Conservation (phyloP, 2,329 filamentous ascomycete genomes). For the Cryoendolithus antarcticus region DNA sequence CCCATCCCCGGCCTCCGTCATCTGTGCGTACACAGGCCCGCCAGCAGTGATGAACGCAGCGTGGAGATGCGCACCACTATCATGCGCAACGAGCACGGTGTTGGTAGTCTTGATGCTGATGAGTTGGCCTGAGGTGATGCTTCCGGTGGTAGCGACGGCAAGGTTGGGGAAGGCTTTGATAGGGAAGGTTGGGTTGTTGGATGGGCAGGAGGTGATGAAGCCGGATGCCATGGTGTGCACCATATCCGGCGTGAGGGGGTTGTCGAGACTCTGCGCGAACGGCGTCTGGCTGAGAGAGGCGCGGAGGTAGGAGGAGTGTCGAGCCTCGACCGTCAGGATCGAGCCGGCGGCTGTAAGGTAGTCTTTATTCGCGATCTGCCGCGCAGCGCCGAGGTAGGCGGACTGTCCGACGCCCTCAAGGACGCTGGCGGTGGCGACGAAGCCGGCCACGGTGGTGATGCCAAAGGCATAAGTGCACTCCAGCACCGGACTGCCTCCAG, state of each 20-base stretch:
- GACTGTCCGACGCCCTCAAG: conserved; percentile 48
- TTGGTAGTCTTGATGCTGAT: conserved; percentile 8
- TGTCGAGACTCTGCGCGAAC: conserved; percentile 49
- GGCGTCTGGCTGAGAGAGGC: conserved; percentile 23
- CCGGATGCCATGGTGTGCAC: conserved; percentile 50
- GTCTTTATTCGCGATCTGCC: conserved; percentile 42
- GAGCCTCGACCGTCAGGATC: conserved; percentile 53
- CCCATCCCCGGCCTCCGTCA: conserved; percentile 8
- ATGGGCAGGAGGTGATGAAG: conserved; percentile 49
- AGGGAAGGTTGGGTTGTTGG: conserved; percentile 42
- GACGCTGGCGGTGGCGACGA: conserved; percentile 41
- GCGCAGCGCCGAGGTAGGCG: conserved; percentile 51
- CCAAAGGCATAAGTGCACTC: conserved; percentile 46
- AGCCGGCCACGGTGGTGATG: conserved; percentile 25
- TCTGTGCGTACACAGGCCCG: conserved; percentile 9
- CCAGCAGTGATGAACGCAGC: conserved; percentile 11
- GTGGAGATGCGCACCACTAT: conserved; percentile 7
- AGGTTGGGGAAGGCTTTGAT: conserved; percentile 35
- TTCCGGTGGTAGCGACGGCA: conserved; percentile 8
- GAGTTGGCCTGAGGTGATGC: conserved; percentile 6
- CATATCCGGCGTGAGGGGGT: conserved; percentile 44
- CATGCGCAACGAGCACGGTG: conserved; percentile 6
- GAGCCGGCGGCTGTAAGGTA: conserved; percentile 50
- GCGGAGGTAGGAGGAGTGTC: conserved; percentile 49
- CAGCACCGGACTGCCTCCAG: conserved; percentile 31